phyloP scores from a whole-genome alignment of 2,329 filamentous ascomycete species.

The Alternaria sp. region DNA sequence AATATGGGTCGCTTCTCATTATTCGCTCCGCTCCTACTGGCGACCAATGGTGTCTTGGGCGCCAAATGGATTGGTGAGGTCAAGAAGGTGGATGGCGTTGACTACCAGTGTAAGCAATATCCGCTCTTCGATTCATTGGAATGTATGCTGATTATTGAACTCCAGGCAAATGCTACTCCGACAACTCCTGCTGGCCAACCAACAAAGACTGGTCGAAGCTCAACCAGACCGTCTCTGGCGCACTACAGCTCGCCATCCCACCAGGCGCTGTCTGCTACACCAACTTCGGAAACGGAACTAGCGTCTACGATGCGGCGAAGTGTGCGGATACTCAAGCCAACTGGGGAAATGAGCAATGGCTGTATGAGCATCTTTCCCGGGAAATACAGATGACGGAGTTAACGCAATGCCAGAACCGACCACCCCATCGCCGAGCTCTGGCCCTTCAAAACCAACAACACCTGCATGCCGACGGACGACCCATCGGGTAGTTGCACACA shows the following conservation, averaged over 20 bases:
- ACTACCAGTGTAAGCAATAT: conserved; percentile 31
- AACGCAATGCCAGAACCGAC: conserved; percentile 30
- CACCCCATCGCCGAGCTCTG: conserved; percentile 41
- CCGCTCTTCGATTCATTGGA: too few relatives aligned
- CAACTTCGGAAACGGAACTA: conserved; percentile 27
- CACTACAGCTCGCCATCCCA: conserved; percentile 36
- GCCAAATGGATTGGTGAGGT: conserved; percentile 40
- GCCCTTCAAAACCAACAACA: conserved; percentile 45
- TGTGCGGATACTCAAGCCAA: conserved; percentile 37
- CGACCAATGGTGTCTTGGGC: conserved; percentile 19
- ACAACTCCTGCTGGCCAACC: conserved; percentile 43
- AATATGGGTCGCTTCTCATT: conserved; percentile 33
- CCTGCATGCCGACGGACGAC: conserved; percentile 36
- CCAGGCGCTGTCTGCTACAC: conserved; percentile 41
- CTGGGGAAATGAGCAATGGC: conserved; percentile 38
- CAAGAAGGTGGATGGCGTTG: conserved; percentile 28
- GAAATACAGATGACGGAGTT: neutral
- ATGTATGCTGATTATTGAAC: neutral
- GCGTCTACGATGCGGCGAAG: conserved; percentile 31
- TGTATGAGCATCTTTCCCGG: conserved; percentile 25
- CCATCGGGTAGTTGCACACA: conserved; percentile 36
- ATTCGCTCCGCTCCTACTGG: conserved; percentile 29
- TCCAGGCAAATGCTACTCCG: conserved; percentile 42
- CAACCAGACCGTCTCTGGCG: conserved; percentile 39
- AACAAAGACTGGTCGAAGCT: conserved; percentile 33